Evolutionary conservation across 768 basidiomycete species (phyloP).

Genomic region (Lactifluus hygrophoroides): DNA sequence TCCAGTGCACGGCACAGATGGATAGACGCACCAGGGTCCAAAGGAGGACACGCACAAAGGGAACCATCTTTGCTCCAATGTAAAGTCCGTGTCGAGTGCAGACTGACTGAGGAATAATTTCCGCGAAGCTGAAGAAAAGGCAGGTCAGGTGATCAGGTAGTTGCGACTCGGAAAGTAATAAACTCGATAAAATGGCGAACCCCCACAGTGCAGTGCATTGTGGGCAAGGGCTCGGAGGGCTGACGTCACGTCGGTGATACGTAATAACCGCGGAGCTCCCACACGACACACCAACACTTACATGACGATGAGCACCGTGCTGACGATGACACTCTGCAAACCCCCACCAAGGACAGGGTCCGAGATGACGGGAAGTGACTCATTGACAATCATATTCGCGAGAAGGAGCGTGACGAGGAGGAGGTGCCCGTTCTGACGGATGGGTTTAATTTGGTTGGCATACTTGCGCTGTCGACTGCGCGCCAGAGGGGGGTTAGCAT

Average conservation of each 20-base stretch:
- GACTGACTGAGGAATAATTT: conserved; percentile 90
- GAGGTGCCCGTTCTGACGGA: conserved; percentile 76
- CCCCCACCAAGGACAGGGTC: conserved; percentile 77
- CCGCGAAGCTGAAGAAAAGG: conserved; percentile 53
- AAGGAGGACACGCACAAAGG: conserved; percentile 57
- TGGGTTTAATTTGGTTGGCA: conserved; percentile 79
- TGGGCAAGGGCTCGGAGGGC: not conserved
- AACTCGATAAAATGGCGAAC: not conserved
- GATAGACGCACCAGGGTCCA: conserved; percentile 47
- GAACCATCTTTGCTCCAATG: conserved; percentile 81
- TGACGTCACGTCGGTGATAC: not conserved
- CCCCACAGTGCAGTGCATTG: too few relatives aligned
- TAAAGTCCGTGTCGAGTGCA: conserved; percentile 87
- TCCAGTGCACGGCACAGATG: not conserved
- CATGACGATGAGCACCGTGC: conserved; percentile 83
- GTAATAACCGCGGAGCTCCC: not conserved
- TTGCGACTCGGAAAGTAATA: not conserved
- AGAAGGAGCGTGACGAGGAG: conserved; percentile 76
- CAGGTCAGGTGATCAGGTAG: not conserved
- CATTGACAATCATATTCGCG: conserved; percentile 90
- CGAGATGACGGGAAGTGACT: conserved; percentile 76
- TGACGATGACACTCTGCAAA: conserved; percentile 65
- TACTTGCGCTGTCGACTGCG: conserved; percentile 69
- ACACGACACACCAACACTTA: conserved; percentile 33
- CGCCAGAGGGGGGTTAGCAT: not conserved